phyloP scores from a whole-genome alignment of 2,329 filamentous ascomycete genomes.

The Microdochium bolleyi region DNA sequence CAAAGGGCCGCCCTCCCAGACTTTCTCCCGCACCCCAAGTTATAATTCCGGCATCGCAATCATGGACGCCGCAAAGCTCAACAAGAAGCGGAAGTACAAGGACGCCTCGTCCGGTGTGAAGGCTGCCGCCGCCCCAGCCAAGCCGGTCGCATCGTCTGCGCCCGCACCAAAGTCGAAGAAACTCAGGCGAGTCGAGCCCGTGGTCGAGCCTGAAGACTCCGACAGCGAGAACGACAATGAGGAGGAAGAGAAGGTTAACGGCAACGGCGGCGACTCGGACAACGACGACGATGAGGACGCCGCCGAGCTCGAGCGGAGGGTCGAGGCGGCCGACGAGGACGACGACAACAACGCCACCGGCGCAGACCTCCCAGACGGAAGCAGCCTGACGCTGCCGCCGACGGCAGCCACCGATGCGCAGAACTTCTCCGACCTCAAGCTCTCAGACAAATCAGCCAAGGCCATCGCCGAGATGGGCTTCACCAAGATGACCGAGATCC shows the following conservation, averaged over 20 bases:
- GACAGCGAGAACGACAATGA: conserved; percentile 12
- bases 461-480: conserved; percentile 88
- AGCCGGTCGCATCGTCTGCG: conserved; percentile 14
- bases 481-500: conserved; percentile 92
- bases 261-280: conserved; percentile 13
- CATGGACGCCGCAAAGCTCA: conserved; percentile 19
- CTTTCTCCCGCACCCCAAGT: no score
- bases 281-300: conserved; percentile 12
- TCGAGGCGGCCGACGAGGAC: conserved; percentile 17
- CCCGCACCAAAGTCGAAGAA: conserved; percentile 32
- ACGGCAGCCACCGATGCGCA: conserved; percentile 53
- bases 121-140: conserved; percentile 18
- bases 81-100: conserved; percentile 35
- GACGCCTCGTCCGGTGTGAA: conserved; percentile 11
- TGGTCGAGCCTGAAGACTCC: conserved; percentile 7
- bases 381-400: conserved; percentile 42
- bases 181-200: conserved; percentile 24
- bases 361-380: conserved; percentile 22
- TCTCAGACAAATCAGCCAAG: conserved; percentile 83
- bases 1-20: no score
- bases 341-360: conserved; percentile 21
- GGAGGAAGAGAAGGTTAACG: conserved; percentile 11
- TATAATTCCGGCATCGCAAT: no score
- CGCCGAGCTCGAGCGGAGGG: conserved; percentile 7
- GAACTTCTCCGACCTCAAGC: conserved; percentile 72